These are phyloP conservation scores for Pythium volutum DNA, from an alignment of 352 stramenopile genomes.

Conservation along the genomic window DNA sequence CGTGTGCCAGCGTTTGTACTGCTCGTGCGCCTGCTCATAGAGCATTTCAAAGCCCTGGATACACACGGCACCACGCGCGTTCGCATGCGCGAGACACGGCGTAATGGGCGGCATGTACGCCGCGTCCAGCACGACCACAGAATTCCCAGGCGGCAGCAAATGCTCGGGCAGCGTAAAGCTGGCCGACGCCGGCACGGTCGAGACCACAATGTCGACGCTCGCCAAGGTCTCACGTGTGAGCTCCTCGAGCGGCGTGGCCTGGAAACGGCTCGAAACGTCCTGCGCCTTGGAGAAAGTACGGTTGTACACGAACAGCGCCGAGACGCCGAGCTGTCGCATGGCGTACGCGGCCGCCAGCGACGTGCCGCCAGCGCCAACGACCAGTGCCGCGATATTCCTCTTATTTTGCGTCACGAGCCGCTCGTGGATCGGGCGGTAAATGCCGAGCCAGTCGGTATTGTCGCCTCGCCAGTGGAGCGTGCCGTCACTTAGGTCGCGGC, in stretches of 20 bases:
- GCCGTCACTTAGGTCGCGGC: constrained; percentile 43
- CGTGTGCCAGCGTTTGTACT: constrained; percentile 94
- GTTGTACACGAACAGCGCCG: constrained; percentile 94
- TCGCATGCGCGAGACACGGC: constrained; percentile 89
- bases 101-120: constrained; percentile 98
- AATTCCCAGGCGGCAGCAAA: constrained; percentile 27
- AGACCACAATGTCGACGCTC: constrained; percentile 91
- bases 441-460: constrained; percentile 99
- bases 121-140: constrained; percentile 93
- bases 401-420: constrained; percentile 30
- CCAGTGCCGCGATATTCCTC: constrained; percentile 49
- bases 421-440: constrained; percentile 90
- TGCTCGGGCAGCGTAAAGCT: constrained; percentile 77
- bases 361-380: constrained; percentile 92
- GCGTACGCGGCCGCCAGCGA: constrained; percentile 95
- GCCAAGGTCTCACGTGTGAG: constrained; percentile 46
- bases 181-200: constrained; percentile 92
- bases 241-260: constrained; percentile 61
- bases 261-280: constrained; percentile 87
- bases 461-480: constrained; percentile 79
- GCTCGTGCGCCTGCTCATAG: constrained; percentile 96
- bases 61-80: constrained; percentile 75
- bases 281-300: constrained; percentile 92
- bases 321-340: constrained; percentile 80
- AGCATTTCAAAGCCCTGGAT: constrained; percentile 98